A percentile compares a stretch with the other conserved stretches of the same genome.
Conservation (phyloP, 1,284 basidiomycete genomes). For the Lentinus polychrous region DNA sequence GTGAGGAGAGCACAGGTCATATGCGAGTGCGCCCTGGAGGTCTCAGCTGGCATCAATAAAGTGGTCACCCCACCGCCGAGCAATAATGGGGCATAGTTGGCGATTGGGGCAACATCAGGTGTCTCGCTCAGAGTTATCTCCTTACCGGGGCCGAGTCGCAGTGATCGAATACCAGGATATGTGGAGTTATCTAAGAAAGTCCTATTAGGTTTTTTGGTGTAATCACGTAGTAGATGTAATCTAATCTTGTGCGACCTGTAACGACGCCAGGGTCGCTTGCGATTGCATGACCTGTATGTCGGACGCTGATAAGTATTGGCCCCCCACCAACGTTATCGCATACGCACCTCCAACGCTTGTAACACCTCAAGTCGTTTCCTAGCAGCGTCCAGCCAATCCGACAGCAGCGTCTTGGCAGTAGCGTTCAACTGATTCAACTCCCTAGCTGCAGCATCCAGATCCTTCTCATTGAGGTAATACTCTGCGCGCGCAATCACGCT, state of each 20-base stretch:
- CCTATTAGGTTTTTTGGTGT: background rate
- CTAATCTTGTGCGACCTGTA: constrained; percentile 44
- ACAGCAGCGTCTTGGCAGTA: constrained; percentile 75
- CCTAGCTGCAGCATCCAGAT: constrained; percentile 85
- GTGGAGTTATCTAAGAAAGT: background rate
- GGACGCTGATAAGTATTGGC: constrained; percentile 2
- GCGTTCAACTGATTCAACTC: constrained; percentile 90
- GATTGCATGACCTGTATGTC: constrained; percentile 66
- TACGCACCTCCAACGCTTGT: constrained; percentile 84
- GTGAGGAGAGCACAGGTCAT: constrained; percentile 78
- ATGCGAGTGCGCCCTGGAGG: constrained; percentile 63
- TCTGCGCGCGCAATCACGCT: constrained; percentile 89
- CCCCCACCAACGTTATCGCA: background rate
- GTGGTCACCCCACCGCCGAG: no score
- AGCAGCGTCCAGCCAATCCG: constrained; percentile 92
- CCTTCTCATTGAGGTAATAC: constrained; percentile 85
- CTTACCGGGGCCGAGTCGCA: no score
- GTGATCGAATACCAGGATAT: background rate
- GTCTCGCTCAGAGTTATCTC: no score
- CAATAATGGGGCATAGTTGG: no score
- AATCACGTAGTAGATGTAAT: constrained; percentile 14
- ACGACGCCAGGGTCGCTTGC: constrained; percentile 68
- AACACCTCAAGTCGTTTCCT: constrained; percentile 86
- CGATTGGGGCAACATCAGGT: no score
- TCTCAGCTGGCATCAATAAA: background rate